Evolutionary conservation across 208 protist species (phyloP).

Genomic region (Plasmodiophora brassicae): DNA sequence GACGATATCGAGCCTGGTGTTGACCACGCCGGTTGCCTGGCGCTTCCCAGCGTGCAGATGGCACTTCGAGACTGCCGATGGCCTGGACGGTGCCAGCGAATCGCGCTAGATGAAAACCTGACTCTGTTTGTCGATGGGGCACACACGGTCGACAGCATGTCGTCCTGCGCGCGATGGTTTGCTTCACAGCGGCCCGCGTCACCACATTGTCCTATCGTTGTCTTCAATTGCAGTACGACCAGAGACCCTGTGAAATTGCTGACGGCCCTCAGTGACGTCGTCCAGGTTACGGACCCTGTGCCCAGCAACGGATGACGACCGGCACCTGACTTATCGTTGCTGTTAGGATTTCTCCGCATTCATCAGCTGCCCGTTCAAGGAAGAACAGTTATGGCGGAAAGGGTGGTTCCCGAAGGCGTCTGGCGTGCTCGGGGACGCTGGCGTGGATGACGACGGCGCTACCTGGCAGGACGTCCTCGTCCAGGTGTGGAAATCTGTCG

Average conservation of each 20-base stretch:
- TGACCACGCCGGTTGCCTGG: neutral
- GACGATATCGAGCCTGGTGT: neutral
- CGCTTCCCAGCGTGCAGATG: neutral
- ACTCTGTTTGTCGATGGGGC: conserved; percentile 14
- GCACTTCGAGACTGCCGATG: neutral
- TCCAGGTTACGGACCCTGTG: too few relatives aligned
- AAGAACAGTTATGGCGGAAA: too few relatives aligned
- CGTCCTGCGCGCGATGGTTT: neutral
- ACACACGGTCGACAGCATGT: neutral
- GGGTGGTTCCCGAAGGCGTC: too few relatives aligned
- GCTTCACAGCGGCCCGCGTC: neutral
- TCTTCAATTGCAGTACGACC: neutral
- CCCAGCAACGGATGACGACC: too few relatives aligned
- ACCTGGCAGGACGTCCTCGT: too few relatives aligned
- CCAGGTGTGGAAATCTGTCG: too few relatives aligned
- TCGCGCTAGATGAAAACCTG: neutral
- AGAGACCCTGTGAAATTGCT: neutral
- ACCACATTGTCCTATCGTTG: neutral
- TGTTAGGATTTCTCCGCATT: too few relatives aligned
- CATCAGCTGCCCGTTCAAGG: conserved; percentile 24
- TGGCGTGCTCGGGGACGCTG: too few relatives aligned
- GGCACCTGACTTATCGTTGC: too few relatives aligned
- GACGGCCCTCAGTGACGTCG: neutral
- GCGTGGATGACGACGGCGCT: too few relatives aligned
- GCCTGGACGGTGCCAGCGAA: neutral